Evolutionary conservation across 441 rosid genomes (phyloP).

Genomic region (Omphalea diandra): DNA sequence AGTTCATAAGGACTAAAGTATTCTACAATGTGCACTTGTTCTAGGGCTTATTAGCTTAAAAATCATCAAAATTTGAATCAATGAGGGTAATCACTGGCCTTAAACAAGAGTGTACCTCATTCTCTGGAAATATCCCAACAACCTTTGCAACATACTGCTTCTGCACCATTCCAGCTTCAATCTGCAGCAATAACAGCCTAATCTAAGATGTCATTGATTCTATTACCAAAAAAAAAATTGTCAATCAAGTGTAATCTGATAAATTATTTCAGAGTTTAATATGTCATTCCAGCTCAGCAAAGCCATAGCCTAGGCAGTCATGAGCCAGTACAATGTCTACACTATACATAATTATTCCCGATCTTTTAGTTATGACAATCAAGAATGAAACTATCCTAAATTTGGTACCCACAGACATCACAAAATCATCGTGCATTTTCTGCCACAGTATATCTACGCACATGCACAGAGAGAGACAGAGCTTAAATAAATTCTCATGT

Average conservation of each 20-base stretch:
- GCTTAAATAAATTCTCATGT: neutral
- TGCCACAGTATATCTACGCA: neutral
- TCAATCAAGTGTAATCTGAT: slow-evolving; percentile 8
- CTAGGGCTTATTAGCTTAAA: neutral
- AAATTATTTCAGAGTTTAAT: neutral
- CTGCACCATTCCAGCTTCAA: slow-evolving; percentile 74
- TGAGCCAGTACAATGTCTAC: neutral
- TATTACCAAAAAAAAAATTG: neutral
- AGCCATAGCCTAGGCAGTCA: neutral
- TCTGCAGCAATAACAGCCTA: slow-evolving; percentile 43
- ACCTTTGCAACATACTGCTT: slow-evolving; percentile 85
- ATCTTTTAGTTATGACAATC: neutral
- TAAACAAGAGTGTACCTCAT: slow-evolving; percentile 52
- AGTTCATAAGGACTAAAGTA: neutral
- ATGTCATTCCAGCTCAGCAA: neutral
- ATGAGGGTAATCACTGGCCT: slow-evolving; percentile 1
- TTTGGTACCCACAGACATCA: neutral
- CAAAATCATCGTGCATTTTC: slow-evolving; percentile 5
- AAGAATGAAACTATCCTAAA: neutral
- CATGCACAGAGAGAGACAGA: neutral
- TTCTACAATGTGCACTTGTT: neutral
- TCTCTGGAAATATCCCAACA: slow-evolving; percentile 73
- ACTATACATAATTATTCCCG: neutral
- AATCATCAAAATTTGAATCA: slow-evolving; percentile 17
- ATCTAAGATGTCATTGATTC: neutral